Evolutionary conservation across 768 basidiomycete species (phyloP), one percentile per base, ranked within the genome.

Genomic region (Phaeotremella skinneri): DNA sequence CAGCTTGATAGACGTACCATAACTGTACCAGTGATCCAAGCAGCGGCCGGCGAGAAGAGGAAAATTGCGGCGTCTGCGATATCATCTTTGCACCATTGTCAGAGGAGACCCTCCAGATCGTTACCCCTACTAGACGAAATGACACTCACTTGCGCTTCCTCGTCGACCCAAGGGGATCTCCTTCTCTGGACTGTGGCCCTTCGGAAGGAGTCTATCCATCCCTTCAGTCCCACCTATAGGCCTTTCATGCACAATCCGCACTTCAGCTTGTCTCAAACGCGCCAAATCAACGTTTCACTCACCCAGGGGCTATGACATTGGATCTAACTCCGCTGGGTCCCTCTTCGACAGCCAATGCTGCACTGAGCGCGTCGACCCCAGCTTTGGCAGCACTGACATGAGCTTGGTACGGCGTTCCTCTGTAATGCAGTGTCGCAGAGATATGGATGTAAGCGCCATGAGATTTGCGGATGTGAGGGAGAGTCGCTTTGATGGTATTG

Each of bases 331-430:
- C 94, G 66, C 85, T 83, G 3, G 93, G 94, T 0, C 93, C 94
- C 79, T 94, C 92, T 78, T 98, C 93, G 13, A 94, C 84, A 1
- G 93, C 91, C 26, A 97, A 78, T 2, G 90, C 91, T 1, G 82
- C 81, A 55, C 89, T 90, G 4, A 92, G 80, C 0, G 92, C 91
- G 72, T 99, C 93, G 32, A 98, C 85, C 17, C 83, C 94, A 0
- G 94, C 92, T 77, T 98, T 99, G 23, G 93, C 93, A 7, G 92
- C 90, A 13, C 90, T 90, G 13, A 94, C 91, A 69, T 97, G 94
- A 6, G 85, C 90, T 78, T 97, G 93, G 76, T 85, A 90, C 0
- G 90, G 88, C 7, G 62, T 47, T 14, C 67, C 66, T n/a, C 65
- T 16, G 43, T 90, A 89, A 78, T 97, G 94, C 47, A 97, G 76